phyloP scores from a whole-genome alignment of 2,329 filamentous ascomycete genomes.

The Calycina marina region DNA sequence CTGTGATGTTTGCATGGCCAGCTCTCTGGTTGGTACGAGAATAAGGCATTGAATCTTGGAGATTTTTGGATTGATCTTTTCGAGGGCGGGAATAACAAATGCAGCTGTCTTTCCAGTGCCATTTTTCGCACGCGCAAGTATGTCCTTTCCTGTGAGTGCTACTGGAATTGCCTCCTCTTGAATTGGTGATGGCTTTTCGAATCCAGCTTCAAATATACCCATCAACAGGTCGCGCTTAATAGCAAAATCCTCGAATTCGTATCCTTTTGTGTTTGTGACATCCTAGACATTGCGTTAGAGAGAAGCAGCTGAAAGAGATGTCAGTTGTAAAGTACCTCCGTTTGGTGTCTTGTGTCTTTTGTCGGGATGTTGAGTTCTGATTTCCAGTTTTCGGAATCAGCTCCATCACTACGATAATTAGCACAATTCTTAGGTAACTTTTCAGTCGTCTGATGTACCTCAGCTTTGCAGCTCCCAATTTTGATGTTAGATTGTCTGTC shows the following conservation, averaged over 20 bases:
- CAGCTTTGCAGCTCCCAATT: constrained; percentile 39
- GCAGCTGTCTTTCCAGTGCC: constrained; percentile 97
- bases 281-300: constrained; percentile 40
- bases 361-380: constrained; percentile 54
- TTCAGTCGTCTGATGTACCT: too few relatives aligned
- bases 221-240: constrained; percentile 92
- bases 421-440: too few relatives aligned
- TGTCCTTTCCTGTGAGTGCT: constrained; percentile 85
- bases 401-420: constrained; percentile 25
- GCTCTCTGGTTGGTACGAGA: constrained; percentile 88
- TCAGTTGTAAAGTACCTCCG: constrained; percentile 42
- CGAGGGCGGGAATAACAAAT: constrained; percentile 88
- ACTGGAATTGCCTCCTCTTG: constrained; percentile 99
- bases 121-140: constrained; percentile 93
- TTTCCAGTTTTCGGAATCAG: constrained; percentile 53
- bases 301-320: background rate
- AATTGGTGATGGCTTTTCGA: constrained; percentile 96
- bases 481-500: constrained; percentile 34
- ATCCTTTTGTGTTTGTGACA: constrained; percentile 93
- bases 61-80: constrained; percentile 93
- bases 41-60: constrained; percentile 94
- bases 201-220: constrained; percentile 98
- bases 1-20: constrained; percentile 96
- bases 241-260: constrained; percentile 95
- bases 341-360: constrained; percentile 67